phyloP scores from a whole-genome alignment of 768 basidiomycete genomes.

The Podaxis pistillaris region DNA sequence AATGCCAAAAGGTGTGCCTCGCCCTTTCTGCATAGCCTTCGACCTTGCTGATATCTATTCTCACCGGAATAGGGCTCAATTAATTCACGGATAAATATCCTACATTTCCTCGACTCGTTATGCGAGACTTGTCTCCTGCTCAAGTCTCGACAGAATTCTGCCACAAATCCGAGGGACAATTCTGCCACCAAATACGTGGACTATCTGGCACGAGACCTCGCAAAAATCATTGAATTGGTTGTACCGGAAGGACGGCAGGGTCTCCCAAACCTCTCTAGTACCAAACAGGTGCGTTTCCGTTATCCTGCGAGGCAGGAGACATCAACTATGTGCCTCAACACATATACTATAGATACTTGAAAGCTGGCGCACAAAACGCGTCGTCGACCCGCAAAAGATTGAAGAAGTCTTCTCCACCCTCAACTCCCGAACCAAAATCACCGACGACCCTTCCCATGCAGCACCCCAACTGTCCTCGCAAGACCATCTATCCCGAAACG shows the following conservation, averaged over 20 bases:
- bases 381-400: slow-evolving; percentile 75
- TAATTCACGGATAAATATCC: slow-evolving; percentile 89
- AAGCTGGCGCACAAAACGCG: slow-evolving; percentile 83
- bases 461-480: slow-evolving; percentile 17
- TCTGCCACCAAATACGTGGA: slow-evolving; percentile 59
- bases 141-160: slow-evolving; percentile 39
- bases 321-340: not conserved
- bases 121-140: slow-evolving; percentile 76
- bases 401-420: slow-evolving; percentile 66
- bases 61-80: slow-evolving; percentile 63
- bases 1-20: slow-evolving; percentile 74
- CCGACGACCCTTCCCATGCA: slow-evolving; percentile 17
- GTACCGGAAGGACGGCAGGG: slow-evolving; percentile 89
- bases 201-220: slow-evolving; percentile 75
- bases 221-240: slow-evolving; percentile 76
- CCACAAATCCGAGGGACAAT: not conserved
- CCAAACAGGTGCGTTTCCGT: slow-evolving; percentile 65
- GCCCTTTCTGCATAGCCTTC: not conserved
- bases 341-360: slow-evolving; percentile 69
- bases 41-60: not conserved
- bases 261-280: slow-evolving; percentile 81
- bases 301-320: not conserved
- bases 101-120: slow-evolving; percentile 87
- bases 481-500: slow-evolving; percentile 51
- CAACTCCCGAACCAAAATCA: slow-evolving; percentile 36